These are phyloP conservation scores for Acrocalymma vagum DNA, from an alignment of 2,329 filamentous ascomycete genomes.

Conservation along the genomic window DNA sequence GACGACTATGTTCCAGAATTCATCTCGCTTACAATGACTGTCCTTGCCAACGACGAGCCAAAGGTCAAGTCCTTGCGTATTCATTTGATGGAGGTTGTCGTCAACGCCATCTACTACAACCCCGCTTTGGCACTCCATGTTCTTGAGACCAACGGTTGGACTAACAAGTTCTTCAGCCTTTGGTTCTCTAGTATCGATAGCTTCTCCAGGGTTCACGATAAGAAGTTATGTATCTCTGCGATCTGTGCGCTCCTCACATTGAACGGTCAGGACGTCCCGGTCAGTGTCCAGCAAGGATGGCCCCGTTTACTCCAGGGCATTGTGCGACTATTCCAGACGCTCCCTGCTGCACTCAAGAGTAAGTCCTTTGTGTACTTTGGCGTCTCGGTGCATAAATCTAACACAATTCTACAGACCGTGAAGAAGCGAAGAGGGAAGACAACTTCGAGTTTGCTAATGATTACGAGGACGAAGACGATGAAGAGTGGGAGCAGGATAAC, in stretches of 20 bases:
- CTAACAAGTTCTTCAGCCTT: slow-evolving; percentile 97
- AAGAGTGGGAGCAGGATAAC: slow-evolving; percentile 79
- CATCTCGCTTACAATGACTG: slow-evolving; percentile 85
- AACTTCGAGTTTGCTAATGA: slow-evolving; percentile 83
- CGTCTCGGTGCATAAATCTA: no score
- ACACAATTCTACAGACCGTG: slow-evolving; percentile 71
- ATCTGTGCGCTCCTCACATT: slow-evolving; percentile 87
- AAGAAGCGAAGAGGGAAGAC: slow-evolving; percentile 85
- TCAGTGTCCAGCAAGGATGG: slow-evolving; percentile 96
- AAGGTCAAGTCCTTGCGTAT: slow-evolving; percentile 95
- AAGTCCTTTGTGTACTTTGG: slow-evolving; percentile 44
- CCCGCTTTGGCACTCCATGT: slow-evolving; percentile 83
- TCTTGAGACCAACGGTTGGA: slow-evolving; percentile 92
- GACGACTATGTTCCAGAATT: slow-evolving; percentile 91
- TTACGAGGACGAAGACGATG: slow-evolving; percentile 78
- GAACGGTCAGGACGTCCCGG: slow-evolving; percentile 80
- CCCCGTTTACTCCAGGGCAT: slow-evolving; percentile 88
- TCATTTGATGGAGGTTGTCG: slow-evolving; percentile 98
- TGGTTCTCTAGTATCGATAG: slow-evolving; percentile 97
- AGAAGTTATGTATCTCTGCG: slow-evolving; percentile 96
- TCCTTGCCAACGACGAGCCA: slow-evolving; percentile 76
- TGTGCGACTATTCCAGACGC: slow-evolving; percentile 88
- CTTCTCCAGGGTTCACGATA: slow-evolving; percentile 95
- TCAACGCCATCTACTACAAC: slow-evolving; percentile 98
- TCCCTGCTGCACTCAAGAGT: slow-evolving; percentile 89